Evolutionary conservation across 129 eudicot genomes (phyloP).

Genomic region (Dittrichia graveolens): DNA sequence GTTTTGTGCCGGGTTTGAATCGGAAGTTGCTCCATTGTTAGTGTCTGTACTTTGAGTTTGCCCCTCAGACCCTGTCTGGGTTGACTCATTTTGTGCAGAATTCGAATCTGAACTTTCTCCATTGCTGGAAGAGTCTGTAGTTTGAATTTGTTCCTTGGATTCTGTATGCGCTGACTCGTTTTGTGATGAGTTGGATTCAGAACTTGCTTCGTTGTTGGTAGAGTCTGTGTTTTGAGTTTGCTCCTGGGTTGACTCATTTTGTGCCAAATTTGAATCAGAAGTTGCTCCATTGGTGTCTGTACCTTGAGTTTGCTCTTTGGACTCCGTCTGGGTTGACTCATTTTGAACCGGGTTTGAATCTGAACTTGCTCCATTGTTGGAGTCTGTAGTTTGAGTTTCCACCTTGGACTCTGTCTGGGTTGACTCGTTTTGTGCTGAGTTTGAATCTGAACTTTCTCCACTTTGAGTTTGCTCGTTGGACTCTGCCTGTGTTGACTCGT

Average conservation of each 20-base stretch:
- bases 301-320: conserved; percentile 28
- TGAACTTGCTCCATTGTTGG: conserved; percentile 16
- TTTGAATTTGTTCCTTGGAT: conserved; percentile 29
- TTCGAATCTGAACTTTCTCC: conserved; percentile 32
- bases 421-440: conserved; percentile 35
- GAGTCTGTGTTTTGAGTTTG: conserved; percentile 35
- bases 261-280: conserved; percentile 25
- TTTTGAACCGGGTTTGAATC: conserved; percentile 34
- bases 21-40: not conserved
- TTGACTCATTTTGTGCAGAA: conserved; percentile 30
- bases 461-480: conserved; percentile 28
- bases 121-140: conserved; percentile 20
- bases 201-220: conserved; percentile 4
- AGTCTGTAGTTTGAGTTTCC: conserved; percentile 35
- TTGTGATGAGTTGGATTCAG: conserved; percentile 30
- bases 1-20: no score
- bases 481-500: conserved; percentile 32
- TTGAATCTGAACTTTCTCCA: conserved; percentile 24
- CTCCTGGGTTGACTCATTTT: conserved; percentile 36
- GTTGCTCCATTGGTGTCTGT: conserved; percentile 12
- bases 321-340: conserved; percentile 35
- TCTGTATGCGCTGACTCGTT: conserved; percentile 36
- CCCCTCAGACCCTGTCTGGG: conserved; percentile 28
- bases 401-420: conserved; percentile 35
- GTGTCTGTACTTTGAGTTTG: conserved; percentile 34